phyloP scores from a whole-genome alignment of 163 green algal genomes.

The Scenedesmus sp. region DNA sequence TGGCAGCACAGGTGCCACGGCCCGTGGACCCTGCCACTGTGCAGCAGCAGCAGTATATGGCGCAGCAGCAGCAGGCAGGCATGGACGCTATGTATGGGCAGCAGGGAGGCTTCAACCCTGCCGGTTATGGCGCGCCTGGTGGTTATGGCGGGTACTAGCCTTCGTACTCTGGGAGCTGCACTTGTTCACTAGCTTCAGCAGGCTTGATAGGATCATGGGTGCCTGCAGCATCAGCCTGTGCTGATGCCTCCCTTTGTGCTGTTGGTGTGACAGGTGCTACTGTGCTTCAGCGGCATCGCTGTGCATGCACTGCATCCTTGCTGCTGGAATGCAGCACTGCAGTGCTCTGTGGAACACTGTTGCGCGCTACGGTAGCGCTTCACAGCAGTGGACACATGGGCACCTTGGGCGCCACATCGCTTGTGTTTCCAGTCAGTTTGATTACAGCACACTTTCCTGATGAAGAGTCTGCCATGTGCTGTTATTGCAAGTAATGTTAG shows the following conservation, averaged over 20 bases:
- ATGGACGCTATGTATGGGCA: background rate
- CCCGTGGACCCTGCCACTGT: background rate
- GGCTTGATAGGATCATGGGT: background rate
- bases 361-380: too few species aligned
- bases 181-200: background rate
- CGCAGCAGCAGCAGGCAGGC: background rate
- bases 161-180: background rate
- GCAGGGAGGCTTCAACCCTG: constrained; percentile 15
- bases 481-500: too few species aligned
- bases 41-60: constrained; percentile 25
- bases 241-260: background rate
- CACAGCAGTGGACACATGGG: too few species aligned
- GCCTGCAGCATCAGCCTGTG: background rate
- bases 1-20: constrained; percentile 57
- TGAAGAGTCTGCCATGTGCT: too few species aligned
- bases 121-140: background rate
- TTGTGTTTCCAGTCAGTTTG: too few species aligned
- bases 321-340: too few species aligned
- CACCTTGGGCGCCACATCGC: too few species aligned
- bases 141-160: constrained; percentile 19
- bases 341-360: background rate
- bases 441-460: too few species aligned
- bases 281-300: too few species aligned
- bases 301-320: too few species aligned
- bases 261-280: too few species aligned